A percentile compares a stretch with the other conserved stretches of the same genome.
phyloP scores from a whole-genome alignment of 2,329 filamentous ascomycete species.

The Plectosphaerella plurivora region DNA sequence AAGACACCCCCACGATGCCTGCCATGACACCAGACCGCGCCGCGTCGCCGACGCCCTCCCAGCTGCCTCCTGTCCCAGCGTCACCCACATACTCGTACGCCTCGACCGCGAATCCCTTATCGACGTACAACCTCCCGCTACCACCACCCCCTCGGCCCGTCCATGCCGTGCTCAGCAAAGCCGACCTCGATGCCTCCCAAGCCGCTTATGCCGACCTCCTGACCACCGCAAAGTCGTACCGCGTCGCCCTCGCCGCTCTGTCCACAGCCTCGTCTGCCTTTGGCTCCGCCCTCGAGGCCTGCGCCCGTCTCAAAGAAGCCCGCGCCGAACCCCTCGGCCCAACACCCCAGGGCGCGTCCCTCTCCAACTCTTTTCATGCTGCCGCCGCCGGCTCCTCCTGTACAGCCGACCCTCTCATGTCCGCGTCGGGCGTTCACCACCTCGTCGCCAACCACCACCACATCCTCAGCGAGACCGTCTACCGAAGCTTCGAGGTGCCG shows the following conservation, averaged over 20 bases:
- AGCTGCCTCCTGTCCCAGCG: conserved; percentile 55
- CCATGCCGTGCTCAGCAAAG: conserved; percentile 56
- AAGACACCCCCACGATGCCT: conserved; percentile 21
- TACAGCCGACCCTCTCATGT: conserved; percentile 59
- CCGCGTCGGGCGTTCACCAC: conserved; percentile 61
- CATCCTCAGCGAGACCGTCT: conserved; percentile 65
- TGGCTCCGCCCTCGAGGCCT: conserved; percentile 60
- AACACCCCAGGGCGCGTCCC: conserved; percentile 24
- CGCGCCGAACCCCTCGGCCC: conserved; percentile 52
- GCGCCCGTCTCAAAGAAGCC: conserved; percentile 64
- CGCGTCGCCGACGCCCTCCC: conserved; percentile 48
- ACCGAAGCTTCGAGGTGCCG: conserved; percentile 64
- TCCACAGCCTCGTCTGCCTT: conserved; percentile 60
- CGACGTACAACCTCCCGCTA: conserved; percentile 53
- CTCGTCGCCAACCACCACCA: conserved; percentile 67
- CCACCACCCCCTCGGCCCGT: conserved; percentile 56
- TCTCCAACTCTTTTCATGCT: conserved; percentile 43
- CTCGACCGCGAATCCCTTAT: conserved; percentile 57
- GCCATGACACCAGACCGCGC: conserved; percentile 27
- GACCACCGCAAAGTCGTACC: conserved; percentile 59
- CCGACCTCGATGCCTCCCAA: conserved; percentile 60
- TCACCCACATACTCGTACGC: conserved; percentile 61
- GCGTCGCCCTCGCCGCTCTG: conserved; percentile 55
- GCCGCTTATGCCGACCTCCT: conserved; percentile 59
- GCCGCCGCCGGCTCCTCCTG: conserved; percentile 38